Evolutionary conservation across 345 rosid genomes (phyloP).

Genomic region (Camelina neglecta): DNA sequence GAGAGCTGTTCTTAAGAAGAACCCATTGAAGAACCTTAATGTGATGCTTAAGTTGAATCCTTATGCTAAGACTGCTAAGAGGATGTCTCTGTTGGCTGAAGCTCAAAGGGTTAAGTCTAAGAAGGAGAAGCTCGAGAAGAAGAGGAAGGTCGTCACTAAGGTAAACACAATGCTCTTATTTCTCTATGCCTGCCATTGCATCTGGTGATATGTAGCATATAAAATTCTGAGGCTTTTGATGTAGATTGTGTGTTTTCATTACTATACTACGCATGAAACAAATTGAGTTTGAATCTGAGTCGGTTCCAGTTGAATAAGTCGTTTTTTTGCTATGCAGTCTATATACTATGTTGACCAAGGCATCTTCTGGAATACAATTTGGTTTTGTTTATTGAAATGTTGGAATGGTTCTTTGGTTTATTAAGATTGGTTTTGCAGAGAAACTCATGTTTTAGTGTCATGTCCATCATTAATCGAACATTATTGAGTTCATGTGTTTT

Average conservation of each 20-base stretch:
- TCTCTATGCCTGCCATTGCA: not conserved
- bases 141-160: slow-evolving; percentile 75
- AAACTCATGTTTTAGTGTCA: not conserved
- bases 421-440: not conserved
- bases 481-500: not conserved
- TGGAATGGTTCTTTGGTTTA: not conserved
- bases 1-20: slow-evolving; percentile 90
- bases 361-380: not conserved
- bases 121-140: slow-evolving; percentile 97
- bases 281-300: not conserved
- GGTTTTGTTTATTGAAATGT: not conserved
- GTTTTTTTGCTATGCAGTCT: too few species aligned
- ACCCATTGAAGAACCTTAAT: slow-evolving; percentile 87
- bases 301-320: too few species aligned
- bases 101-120: slow-evolving; percentile 87
- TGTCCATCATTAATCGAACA: not conserved
- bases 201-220: not conserved
- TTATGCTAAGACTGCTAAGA: slow-evolving; percentile 92
- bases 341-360: too few species aligned
- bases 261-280: not conserved
- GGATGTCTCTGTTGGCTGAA: slow-evolving; percentile 95
- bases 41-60: slow-evolving; percentile 88
- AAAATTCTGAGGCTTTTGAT: not conserved
- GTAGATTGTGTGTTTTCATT: not conserved
- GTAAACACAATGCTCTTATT: slow-evolving; percentile 44